A percentile compares a stretch with the other conserved stretches of the same genome.
phyloP scores from a whole-genome alignment of 768 basidiomycete species.

The Hemileccinum rubropunctum region DNA sequence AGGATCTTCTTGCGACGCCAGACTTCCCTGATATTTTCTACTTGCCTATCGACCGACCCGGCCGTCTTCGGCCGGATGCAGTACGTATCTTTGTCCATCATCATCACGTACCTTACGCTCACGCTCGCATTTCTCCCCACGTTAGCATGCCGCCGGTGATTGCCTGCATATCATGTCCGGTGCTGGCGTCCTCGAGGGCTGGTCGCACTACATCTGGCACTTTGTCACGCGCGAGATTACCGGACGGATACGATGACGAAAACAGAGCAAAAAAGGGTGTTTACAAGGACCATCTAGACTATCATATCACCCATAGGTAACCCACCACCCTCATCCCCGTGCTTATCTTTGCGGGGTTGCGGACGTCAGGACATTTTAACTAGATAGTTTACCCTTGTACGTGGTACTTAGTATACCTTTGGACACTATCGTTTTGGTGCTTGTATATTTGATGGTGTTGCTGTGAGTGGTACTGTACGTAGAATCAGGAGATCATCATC shows the following conservation, averaged over 20 bases:
- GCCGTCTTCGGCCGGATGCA: constrained; percentile 60
- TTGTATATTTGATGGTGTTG: too few relatives aligned
- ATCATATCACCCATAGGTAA: background rate
- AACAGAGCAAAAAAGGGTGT: background rate
- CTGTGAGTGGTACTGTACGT: too few relatives aligned
- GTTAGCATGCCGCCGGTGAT: constrained; percentile 42
- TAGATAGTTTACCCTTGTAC: too few relatives aligned
- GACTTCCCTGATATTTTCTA: constrained; percentile 56
- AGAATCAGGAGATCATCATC: too few relatives aligned
- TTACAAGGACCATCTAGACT: background rate
- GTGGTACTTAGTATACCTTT: too few relatives aligned
- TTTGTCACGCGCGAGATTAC: constrained; percentile 39
- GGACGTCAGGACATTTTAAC: too few relatives aligned
- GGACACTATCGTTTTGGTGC: too few relatives aligned
- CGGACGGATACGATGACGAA: constrained; percentile 21
- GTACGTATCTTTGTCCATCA: constrained; percentile 35
- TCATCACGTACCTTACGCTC: background rate
- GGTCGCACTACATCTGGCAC: constrained; percentile 53
- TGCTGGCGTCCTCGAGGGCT: constrained; percentile 48
- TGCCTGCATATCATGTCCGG: constrained; percentile 48
- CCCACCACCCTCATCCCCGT: too few relatives aligned
- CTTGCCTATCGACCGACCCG: constrained; percentile 60
- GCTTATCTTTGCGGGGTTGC: too few relatives aligned
- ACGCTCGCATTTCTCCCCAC: background rate
- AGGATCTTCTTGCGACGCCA: constrained; percentile 42